These are phyloP conservation scores for Debaryomycetaceae sp. DNA, from an alignment of 1,139 yeast genomes.

Conservation along the genomic window DNA sequence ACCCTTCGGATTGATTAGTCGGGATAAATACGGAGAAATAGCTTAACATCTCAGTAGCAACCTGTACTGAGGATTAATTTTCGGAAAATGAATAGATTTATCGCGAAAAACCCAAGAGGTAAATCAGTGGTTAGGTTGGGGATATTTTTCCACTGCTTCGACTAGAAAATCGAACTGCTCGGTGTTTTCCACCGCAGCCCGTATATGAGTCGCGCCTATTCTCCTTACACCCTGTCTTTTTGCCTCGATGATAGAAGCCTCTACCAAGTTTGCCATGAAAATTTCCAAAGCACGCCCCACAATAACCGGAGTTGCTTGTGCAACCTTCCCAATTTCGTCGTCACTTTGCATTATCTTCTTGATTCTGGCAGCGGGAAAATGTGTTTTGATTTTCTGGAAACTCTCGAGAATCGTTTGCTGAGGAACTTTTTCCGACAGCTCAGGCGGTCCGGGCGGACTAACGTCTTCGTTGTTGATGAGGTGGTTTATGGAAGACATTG, in stretches of 20 bases:
- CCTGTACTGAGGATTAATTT: background rate
- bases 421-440: conserved; percentile 14
- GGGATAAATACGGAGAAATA: too few species aligned
- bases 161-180: conserved; percentile 92
- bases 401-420: conserved; percentile 30
- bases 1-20: too few species aligned
- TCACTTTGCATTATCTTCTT: conserved; percentile 97
- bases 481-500: conserved; percentile 11
- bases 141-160: conserved; percentile 66
- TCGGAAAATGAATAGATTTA: background rate
- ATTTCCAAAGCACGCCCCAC: conserved; percentile 94
- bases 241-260: conserved; percentile 79
- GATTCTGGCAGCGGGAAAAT: conserved; percentile 95
- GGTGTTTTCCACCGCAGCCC: conserved; percentile 77
- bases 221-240: conserved; percentile 73
- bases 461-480: conserved; percentile 9
- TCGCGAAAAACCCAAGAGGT: background rate
- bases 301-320: conserved; percentile 96
- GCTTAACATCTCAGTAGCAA: too few species aligned
- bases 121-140: conserved; percentile 26
- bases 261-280: conserved; percentile 86
- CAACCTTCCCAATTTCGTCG: conserved; percentile 97
- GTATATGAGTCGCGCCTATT: conserved; percentile 78
- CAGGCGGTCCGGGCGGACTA: conserved; percentile 2
- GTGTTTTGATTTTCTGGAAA: conserved; percentile 71